Evolutionary conservation across 2,329 filamentous ascomycete genomes (phyloP).

Genomic region (Diplodia mutila): DNA sequence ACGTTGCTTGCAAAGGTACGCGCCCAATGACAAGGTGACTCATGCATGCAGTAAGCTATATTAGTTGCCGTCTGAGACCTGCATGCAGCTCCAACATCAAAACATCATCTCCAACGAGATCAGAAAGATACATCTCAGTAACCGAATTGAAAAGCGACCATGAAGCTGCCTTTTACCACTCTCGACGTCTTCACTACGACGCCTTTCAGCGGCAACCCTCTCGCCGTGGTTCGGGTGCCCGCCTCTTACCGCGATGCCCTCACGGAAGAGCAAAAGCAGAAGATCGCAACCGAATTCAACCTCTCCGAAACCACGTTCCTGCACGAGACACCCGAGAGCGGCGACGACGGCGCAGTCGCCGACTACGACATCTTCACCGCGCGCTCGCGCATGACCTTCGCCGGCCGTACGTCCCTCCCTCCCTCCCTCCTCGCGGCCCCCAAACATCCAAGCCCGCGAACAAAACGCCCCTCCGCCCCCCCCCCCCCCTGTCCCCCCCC

Average conservation of each 20-base stretch:
- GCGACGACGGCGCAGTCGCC: conserved; percentile 27
- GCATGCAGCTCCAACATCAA: neutral
- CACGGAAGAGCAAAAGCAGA: conserved; percentile 56
- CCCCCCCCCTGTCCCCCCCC: no score
- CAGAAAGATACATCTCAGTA: neutral
- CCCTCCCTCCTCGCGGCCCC: conserved; percentile 42
- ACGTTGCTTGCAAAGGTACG: neutral
- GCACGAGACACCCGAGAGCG: conserved; percentile 42
- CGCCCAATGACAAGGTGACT: neutral
- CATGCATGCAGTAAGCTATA: neutral
- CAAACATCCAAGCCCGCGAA: no score
- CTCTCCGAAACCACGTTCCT: conserved; percentile 62
- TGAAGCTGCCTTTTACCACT: conserved; percentile 41
- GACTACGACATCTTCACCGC: conserved; percentile 59
- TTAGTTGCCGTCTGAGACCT: neutral
- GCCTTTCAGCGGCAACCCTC: conserved; percentile 56
- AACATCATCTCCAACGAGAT: neutral
- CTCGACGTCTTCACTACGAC: conserved; percentile 55
- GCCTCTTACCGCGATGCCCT: conserved; percentile 33
- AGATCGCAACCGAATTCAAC: conserved; percentile 61
- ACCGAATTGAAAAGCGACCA: neutral
- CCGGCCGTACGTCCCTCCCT: conserved; percentile 48
- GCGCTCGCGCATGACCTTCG: conserved; percentile 58
- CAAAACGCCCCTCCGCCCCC: no score
- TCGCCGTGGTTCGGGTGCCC: conserved; percentile 59